A percentile compares a stretch with the other conserved stretches of the same genome.
phyloP scores from a whole-genome alignment of 106 monocot genomes.

The Chionographis japonica region DNA sequence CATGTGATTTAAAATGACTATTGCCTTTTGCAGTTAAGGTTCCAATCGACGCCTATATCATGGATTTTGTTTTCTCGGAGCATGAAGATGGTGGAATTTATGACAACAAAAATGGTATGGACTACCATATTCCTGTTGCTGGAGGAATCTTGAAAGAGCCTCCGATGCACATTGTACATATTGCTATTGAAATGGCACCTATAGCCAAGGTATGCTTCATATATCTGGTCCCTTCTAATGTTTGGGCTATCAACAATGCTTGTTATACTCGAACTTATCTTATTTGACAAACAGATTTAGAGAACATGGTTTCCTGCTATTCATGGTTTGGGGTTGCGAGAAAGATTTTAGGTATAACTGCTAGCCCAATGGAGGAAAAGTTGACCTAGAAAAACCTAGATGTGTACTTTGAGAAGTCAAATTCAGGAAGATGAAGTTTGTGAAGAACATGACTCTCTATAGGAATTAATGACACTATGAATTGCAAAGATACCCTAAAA shows the following conservation, averaged over 20 bases:
- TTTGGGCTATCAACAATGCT: not conserved
- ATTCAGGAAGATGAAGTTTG: too few species aligned
- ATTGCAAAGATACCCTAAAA: too few species aligned
- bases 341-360: too few species aligned
- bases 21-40: constrained; percentile 58
- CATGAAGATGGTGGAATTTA: constrained; percentile 86
- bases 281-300: too few species aligned
- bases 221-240: not conserved
- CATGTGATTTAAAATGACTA: constrained; percentile 3
- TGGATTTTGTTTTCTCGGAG: constrained; percentile 99
- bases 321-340: too few species aligned
- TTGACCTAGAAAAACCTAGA: too few species aligned
- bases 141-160: constrained; percentile 67
- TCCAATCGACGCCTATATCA: constrained; percentile 87
- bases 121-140: constrained; percentile 89
- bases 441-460: too few species aligned
- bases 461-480: too few species aligned
- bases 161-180: constrained; percentile 87
- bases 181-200: constrained; percentile 98
- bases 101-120: constrained; percentile 93
- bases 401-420: too few species aligned
- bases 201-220: constrained; percentile 76
- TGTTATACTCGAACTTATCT: too few species aligned
- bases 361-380: too few species aligned
- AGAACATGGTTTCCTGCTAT: too few species aligned